Evolutionary conservation across 495 filamentous ascomycete species (phyloP), one percentile per base, ranked within the genome.

Genomic region (Oidiodendron maius): DNA sequence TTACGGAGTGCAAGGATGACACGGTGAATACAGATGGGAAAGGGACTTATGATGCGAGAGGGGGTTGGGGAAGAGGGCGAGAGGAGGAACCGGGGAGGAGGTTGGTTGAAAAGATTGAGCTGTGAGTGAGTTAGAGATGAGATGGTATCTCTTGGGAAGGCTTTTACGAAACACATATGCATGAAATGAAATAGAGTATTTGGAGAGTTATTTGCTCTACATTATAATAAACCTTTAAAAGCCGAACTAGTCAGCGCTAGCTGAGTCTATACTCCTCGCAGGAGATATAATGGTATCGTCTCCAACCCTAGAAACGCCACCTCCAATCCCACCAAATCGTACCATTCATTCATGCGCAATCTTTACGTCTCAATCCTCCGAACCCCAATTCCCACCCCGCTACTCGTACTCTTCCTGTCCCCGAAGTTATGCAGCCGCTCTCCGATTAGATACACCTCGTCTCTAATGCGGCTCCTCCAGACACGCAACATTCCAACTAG

Each of bases 391-490:
- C 18, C 16, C 2, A 42, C 21, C 22, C 38, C 40, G 40, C 21
- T 42, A 3, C 23, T 18, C 12, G 16, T 48, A 20, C 18, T 35
- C 35, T 56, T 60, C 41, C 53, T 48, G 17, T 57, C 54, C 11
- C 58, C 58, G 26, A 60, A 60, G 46, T 60, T 60, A 41, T 60
- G 58, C 21, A 99, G 67, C 25, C 90, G 71, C 69, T 97, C 90
- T 2, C 93, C 93, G 59, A 96, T 93, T 53, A 97, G 69, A 59
- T 97, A 99, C 6, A 95, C 91, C 65, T 99, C 93, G 61, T 99
- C 93, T 25, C 84, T 70, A 40, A 99, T 89, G 54, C 80, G 80
- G 58, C 80, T 75, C 61, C 86, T 80, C 93, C 93, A 98, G 35
- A 76, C 70, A 20, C 79, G 74, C 50, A 91, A 76, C 25, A 84